A percentile compares a stretch with the other conserved stretches of the same genome.
Conservation (phyloP, 139 green algal species). For the Ettlia oleoabundans region DNA sequence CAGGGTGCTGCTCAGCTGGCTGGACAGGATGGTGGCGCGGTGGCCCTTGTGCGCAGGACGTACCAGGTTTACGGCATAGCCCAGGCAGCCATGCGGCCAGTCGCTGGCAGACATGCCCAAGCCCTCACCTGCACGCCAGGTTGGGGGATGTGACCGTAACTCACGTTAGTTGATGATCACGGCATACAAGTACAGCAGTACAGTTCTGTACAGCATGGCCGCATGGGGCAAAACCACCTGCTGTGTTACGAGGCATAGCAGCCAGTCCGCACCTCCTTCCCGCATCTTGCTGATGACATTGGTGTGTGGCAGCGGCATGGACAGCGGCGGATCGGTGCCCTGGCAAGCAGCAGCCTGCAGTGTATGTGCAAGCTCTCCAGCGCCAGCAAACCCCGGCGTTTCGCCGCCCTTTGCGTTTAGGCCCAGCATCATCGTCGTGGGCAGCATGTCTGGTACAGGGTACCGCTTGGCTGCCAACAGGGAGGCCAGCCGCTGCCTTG, state of each 20-base stretch:
- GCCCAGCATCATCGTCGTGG: not conserved
- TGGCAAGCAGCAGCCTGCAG: slow-evolving; percentile 58
- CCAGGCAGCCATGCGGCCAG: slow-evolving; percentile 75
- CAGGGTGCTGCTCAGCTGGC: slow-evolving; percentile 52
- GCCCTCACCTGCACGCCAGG: not conserved
- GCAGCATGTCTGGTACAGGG: slow-evolving; percentile 35
- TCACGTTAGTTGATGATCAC: too few species aligned
- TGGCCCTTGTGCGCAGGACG: slow-evolving; percentile 52
- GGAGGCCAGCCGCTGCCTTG: slow-evolving; percentile 32
- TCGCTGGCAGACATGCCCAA: slow-evolving; percentile 27
- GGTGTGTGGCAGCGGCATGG: slow-evolving; percentile 71
- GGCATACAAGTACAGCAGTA: too few species aligned
- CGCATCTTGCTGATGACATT: slow-evolving; percentile 22
- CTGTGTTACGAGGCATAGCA: not conserved
- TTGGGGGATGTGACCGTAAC: too few species aligned
- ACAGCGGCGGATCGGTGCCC: slow-evolving; percentile 61
- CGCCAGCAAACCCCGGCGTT: slow-evolving; percentile 26
- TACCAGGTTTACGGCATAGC: slow-evolving; percentile 76
- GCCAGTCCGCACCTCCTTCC: not conserved
- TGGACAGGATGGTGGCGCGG: slow-evolving; percentile 54
- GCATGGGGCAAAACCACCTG: too few species aligned
- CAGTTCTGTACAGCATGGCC: too few species aligned
- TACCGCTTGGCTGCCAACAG: slow-evolving; percentile 39
- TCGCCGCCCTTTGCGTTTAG: slow-evolving; percentile 28
- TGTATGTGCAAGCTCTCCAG: slow-evolving; percentile 34